Percentiles rank a stretch among this genome's conserved stretches.
Evolutionary conservation across 768 basidiomycete species (phyloP).

Genomic region (Amanita subjunquillea): DNA sequence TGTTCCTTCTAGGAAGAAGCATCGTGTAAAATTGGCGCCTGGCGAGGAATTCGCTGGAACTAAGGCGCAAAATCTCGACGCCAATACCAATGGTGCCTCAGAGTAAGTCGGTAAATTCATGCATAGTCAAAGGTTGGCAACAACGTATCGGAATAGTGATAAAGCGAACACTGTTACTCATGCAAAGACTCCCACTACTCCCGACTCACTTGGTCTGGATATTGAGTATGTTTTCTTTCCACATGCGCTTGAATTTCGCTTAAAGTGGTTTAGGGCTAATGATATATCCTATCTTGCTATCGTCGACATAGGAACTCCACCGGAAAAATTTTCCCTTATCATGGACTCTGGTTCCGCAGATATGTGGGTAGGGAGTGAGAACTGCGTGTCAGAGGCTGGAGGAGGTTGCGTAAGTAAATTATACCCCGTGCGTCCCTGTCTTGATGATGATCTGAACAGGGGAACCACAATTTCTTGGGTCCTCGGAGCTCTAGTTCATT

Average conservation of each 20-base stretch:
- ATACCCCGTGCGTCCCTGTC: neutral
- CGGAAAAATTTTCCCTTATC: constrained; percentile 41
- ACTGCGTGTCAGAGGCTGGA: constrained; percentile 33
- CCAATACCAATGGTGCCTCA: neutral
- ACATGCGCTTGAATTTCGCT: neutral
- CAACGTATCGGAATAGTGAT: neutral
- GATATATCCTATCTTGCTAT: constrained; percentile 47
- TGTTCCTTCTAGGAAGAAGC: constrained; percentile 9
- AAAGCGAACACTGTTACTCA: neutral
- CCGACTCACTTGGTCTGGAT: constrained; percentile 10
- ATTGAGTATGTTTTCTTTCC: constrained; percentile 42
- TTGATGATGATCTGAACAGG: constrained; percentile 13
- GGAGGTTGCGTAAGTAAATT: constrained; percentile 27
- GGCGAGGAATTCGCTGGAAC: neutral
- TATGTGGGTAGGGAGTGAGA: constrained; percentile 52
- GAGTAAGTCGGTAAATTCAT: neutral
- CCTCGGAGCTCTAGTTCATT: constrained; percentile 52
- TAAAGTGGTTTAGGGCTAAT: constrained; percentile 18
- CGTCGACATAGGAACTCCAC: constrained; percentile 59
- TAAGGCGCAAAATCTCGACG: neutral
- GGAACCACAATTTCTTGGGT: constrained; percentile 62
- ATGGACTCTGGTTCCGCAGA: constrained; percentile 70
- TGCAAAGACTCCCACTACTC: constrained; percentile 9
- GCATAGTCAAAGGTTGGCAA: neutral
- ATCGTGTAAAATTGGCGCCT: neutral